Conservation (phyloP, 2,329 filamentous ascomycete species). For the Thielaviopsis punctulata region DNA sequence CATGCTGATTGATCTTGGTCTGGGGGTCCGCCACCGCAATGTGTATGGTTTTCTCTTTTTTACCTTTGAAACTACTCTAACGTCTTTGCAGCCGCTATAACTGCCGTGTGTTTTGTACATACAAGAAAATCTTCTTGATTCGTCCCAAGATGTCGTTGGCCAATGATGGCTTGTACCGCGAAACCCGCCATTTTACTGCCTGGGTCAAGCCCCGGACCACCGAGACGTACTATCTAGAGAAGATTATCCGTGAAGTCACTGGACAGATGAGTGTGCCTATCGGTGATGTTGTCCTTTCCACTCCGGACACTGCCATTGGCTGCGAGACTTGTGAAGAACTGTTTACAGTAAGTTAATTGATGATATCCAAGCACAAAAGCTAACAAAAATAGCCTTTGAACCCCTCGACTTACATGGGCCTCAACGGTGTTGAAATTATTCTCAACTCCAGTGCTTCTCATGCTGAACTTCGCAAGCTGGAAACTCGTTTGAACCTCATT, state of each 20-base stretch:
- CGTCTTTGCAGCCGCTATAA: slow-evolving; percentile 23
- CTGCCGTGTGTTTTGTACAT: slow-evolving; percentile 20
- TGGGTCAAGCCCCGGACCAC: slow-evolving; percentile 21
- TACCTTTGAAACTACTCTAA: not conserved
- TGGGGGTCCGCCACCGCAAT: slow-evolving; percentile 14
- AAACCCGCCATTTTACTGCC: slow-evolving; percentile 24
- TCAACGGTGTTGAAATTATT: slow-evolving; percentile 38
- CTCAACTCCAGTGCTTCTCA: slow-evolving; percentile 20
- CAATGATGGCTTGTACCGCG: slow-evolving; percentile 23
- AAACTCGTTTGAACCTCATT: slow-evolving; percentile 47
- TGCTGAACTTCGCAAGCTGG: slow-evolving; percentile 45
- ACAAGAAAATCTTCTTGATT: slow-evolving; percentile 15
- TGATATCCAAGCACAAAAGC: too few species aligned
- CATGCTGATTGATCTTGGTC: slow-evolving; percentile 20
- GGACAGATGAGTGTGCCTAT: slow-evolving; percentile 22
- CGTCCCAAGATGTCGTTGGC: slow-evolving; percentile 19
- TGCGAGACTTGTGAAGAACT: slow-evolving; percentile 26
- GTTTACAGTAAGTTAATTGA: slow-evolving; percentile 13
- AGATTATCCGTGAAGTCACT: slow-evolving; percentile 17
- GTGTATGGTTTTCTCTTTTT: slow-evolving; percentile 1
- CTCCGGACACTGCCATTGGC: slow-evolving; percentile 23
- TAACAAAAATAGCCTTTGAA: slow-evolving; percentile 13
- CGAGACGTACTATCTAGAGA: slow-evolving; percentile 23
- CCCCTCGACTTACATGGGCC: slow-evolving; percentile 39
- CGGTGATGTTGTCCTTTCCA: slow-evolving; percentile 24